Percentiles rank a stretch among this genome's conserved stretches.
Evolutionary conservation across 2,329 filamentous ascomycete species (phyloP).

Genomic region (Colletotrichum sp.): DNA sequence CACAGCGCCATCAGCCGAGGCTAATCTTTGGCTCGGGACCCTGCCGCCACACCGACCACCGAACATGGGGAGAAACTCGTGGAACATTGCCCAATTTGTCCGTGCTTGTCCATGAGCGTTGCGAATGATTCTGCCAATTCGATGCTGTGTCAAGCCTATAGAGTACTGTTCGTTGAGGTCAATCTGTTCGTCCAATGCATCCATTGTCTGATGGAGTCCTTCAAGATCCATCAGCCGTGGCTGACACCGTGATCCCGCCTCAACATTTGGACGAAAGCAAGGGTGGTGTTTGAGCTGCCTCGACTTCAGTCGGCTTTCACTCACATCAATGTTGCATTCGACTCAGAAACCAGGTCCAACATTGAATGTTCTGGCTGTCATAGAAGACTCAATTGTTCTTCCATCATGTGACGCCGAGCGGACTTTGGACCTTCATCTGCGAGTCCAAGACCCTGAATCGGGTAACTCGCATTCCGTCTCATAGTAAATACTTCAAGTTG

Average conservation of each 20-base stretch:
- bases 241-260: not conserved
- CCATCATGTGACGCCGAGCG: not conserved
- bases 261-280: not conserved
- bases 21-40: not conserved
- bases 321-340: not conserved
- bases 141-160: rapidly evolving
- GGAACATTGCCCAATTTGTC: not conserved
- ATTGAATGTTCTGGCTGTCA: not conserved
- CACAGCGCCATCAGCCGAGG: slow-evolving; percentile 16
- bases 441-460: not conserved
- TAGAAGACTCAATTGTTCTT: not conserved
- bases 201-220: not conserved
- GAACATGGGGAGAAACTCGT: not conserved
- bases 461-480: not conserved
- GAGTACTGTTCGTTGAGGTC: rapidly evolving
- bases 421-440: rapidly evolving
- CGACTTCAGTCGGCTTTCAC: not conserved
- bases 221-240: not conserved
- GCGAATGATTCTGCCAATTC: not conserved
- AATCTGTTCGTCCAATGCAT: not conserved
- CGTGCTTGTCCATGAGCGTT: not conserved
- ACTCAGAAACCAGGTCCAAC: not conserved
- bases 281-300: not conserved
- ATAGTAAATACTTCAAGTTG: not conserved
- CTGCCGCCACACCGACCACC: not conserved